A percentile compares a stretch with the other conserved stretches of the same genome.
Evolutionary conservation across 169 alveolate species (phyloP).

Genomic region (Plasmodium ovale): DNA sequence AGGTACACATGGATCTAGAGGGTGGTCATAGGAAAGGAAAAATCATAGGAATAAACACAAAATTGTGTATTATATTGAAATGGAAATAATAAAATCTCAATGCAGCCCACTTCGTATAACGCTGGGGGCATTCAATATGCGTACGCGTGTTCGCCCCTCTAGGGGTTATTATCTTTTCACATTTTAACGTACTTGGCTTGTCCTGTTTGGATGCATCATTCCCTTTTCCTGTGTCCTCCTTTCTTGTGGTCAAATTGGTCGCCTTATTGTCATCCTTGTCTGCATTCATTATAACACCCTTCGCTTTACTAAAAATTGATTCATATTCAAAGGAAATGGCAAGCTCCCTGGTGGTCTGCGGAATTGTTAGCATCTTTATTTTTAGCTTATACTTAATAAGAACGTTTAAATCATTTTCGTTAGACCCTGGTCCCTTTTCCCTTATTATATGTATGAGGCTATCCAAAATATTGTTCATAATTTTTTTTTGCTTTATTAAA

Average conservation of each 20-base stretch:
- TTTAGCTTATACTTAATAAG: conserved; percentile 24
- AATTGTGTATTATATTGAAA: background rate
- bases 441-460: conserved; percentile 25
- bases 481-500: conserved; percentile 44
- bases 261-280: background rate
- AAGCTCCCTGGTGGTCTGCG: background rate
- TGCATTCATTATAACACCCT: background rate
- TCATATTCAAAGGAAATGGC: conserved; percentile 10
- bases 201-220: background rate
- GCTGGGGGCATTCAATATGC: no score
- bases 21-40: background rate
- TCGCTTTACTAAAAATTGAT: conserved; percentile 23
- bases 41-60: background rate
- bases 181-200: background rate
- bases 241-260: background rate
- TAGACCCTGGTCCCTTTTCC: background rate
- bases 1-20: background rate
- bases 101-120: no score
- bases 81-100: no score
- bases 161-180: no score
- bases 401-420: conserved; percentile 30
- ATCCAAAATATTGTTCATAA: conserved; percentile 51
- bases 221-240: background rate
- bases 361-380: conserved; percentile 16
- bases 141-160: no score